A percentile compares a stretch with the other conserved stretches of the same genome.
Conservation (phyloP, 176 grass and related monocot species). For the Musa beccarii region DNA sequence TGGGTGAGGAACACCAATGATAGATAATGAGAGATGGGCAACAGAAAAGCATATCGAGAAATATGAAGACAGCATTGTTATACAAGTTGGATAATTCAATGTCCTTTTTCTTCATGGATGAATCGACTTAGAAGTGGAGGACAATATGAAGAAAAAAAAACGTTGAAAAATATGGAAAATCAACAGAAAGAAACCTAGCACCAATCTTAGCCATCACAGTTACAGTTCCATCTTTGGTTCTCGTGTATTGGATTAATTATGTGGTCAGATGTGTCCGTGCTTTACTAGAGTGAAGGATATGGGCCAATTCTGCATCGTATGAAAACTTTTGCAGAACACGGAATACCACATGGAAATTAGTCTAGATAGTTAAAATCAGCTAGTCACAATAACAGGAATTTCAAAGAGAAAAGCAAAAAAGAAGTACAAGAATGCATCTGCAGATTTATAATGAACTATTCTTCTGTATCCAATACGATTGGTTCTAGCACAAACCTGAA, state of each 20-base stretch:
- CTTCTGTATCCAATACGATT: neutral
- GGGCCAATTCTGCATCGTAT: too few species aligned
- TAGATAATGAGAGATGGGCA: neutral
- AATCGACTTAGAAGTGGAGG: too few species aligned
- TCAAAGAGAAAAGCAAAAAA: neutral
- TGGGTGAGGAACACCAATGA: neutral
- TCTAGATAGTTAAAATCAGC: neutral
- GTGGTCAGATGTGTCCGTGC: too few species aligned
- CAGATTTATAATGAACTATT: neutral
- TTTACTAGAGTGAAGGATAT: too few species aligned
- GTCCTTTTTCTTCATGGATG: too few species aligned
- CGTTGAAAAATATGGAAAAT: too few species aligned
- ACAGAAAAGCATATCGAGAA: neutral
- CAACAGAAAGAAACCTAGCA: too few species aligned
- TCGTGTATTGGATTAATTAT: neutral
- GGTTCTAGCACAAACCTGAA: conserved; percentile 51
- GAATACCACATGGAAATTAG: neutral
- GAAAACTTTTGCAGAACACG: too few species aligned
- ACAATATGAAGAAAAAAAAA: too few species aligned
- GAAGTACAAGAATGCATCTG: neutral
- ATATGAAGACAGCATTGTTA: neutral
- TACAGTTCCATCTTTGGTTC: neutral
- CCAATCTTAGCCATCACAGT: neutral
- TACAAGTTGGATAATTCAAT: neutral
- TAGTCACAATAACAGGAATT: neutral